Conservation (phyloP, 257 asterid genomes). For the Vinca minor region DNA sequence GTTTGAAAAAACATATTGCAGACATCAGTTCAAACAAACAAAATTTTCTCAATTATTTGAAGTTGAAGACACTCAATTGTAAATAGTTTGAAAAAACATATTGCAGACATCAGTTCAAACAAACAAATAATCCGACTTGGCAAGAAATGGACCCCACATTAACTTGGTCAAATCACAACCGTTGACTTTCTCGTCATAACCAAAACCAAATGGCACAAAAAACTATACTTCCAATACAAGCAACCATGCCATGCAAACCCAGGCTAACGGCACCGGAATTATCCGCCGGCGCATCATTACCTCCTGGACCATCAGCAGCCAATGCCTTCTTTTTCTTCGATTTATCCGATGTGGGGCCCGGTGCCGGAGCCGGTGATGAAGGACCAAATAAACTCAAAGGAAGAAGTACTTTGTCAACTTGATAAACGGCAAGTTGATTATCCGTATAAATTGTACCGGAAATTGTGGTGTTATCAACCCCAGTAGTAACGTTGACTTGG, state of each 20-base stretch:
- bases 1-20: no score
- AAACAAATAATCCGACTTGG: background rate
- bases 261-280: conserved; percentile 33
- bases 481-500: conserved; percentile 76
- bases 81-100: no score
- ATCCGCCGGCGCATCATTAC: conserved; percentile 41
- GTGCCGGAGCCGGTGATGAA: conserved; percentile 50
- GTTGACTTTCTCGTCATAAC: conserved; percentile 16
- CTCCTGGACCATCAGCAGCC: conserved; percentile 32
- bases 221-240: no score
- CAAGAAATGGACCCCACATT: conserved; percentile 16
- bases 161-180: conserved; percentile 10
- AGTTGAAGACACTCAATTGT: conserved; percentile 1
- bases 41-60: no score
- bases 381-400: conserved; percentile 67
- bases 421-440: conserved; percentile 66
- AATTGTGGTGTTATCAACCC: conserved; percentile 60
- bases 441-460: conserved; percentile 57
- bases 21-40: no score
- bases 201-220: conserved; percentile 23
- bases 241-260: conserved; percentile 35
- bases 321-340: conserved; percentile 30
- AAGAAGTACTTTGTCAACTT: conserved; percentile 72
- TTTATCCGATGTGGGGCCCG: conserved; percentile 26
- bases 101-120: no score